Evolutionary conservation across 352 stramenopile species (phyloP).

Genomic region (Globisporangium polare): DNA sequence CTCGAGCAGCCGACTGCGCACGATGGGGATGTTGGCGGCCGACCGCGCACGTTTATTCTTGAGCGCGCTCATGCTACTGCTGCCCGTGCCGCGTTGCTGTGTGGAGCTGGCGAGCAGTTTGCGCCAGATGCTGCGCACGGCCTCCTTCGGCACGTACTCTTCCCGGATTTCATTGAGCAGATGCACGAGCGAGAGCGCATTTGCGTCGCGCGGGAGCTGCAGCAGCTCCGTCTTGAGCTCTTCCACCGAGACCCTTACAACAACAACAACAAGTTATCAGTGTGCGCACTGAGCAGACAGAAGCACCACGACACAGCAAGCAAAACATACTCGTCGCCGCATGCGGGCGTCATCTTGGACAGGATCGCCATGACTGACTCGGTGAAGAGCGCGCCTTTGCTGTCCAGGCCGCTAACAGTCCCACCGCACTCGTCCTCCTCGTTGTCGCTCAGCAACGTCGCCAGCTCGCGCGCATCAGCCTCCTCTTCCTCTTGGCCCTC

Average conservation of each 20-base stretch:
- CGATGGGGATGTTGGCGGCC: constrained; percentile 39
- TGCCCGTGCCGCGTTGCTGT: neutral
- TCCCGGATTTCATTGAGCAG: constrained; percentile 46
- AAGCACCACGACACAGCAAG: neutral
- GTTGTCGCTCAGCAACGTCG: constrained; percentile 39
- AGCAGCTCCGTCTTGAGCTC: constrained; percentile 28
- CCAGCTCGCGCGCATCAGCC: constrained; percentile 33
- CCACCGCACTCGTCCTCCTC: constrained; percentile 11
- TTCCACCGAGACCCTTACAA: constrained; percentile 32
- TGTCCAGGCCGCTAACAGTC: neutral
- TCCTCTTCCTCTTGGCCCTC: neutral
- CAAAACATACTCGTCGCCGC: constrained; percentile 42
- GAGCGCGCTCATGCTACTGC: neutral
- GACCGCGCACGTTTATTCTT: constrained; percentile 34
- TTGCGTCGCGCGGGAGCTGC: constrained; percentile 29
- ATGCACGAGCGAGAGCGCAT: constrained; percentile 33
- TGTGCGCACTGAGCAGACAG: neutral
- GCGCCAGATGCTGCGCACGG: constrained; percentile 49
- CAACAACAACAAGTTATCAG: neutral
- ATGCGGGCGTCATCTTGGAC: constrained; percentile 29
- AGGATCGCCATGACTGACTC: constrained; percentile 36
- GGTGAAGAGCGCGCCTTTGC: constrained; percentile 11
- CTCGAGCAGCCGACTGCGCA: constrained; percentile 50
- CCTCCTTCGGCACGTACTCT: constrained; percentile 46
- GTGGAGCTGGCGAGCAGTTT: constrained; percentile 22